Evolutionary conservation across 257 asterid species (phyloP), one percentile per base, ranked within the genome.

Genomic region (Rubia yunnanensis): DNA sequence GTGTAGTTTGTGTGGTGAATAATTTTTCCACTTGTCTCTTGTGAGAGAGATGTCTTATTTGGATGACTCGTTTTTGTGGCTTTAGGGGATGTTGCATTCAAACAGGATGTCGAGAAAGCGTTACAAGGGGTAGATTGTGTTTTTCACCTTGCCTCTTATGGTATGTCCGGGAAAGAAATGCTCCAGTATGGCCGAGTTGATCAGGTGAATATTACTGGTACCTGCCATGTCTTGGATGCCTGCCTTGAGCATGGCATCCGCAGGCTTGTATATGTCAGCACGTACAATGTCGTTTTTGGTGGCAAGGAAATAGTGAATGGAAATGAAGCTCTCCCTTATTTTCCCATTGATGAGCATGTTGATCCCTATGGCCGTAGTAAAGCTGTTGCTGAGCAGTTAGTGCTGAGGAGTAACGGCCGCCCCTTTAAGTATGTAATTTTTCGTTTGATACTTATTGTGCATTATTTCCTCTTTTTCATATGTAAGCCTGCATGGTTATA

Each of bases 81-180:
- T 62, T 46, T 67, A 92, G 98, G 98, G 63, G 91, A 89, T 79
- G 78, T 92, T 77, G 69, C 87, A 26, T 53, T 58, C 73, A 87
- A 79, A 67, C 76, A 79, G 70, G 89, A 89, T 64, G 97, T 92
- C 3, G 83, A 79, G 0, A 86, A 77, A 79, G 97, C 91, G 34
- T 76, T 89, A 22, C 70, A 69, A 32, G 95, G 97, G 35, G 87
- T 82, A 14, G 94, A 86, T 44, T 94, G 97, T 65, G 94, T 88
- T 60, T 94, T 90, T 84, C 99, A 94, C 80, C 96, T 94, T 23
- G 99, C 97, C 73, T 94, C 97, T 0, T 90, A 72, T 76, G 99
- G 97, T 73, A 90, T 87, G 94, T 94, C 99, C 1, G 99, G 99
- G 50, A 94, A 94, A 78, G 97, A 90, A 65, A 90, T 94, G 99